Percentiles rank a stretch among this genome's conserved stretches.
Evolutionary conservation across 1,139 yeast genomes (phyloP).

Genomic region (Debaryomycetaceae sp.): DNA sequence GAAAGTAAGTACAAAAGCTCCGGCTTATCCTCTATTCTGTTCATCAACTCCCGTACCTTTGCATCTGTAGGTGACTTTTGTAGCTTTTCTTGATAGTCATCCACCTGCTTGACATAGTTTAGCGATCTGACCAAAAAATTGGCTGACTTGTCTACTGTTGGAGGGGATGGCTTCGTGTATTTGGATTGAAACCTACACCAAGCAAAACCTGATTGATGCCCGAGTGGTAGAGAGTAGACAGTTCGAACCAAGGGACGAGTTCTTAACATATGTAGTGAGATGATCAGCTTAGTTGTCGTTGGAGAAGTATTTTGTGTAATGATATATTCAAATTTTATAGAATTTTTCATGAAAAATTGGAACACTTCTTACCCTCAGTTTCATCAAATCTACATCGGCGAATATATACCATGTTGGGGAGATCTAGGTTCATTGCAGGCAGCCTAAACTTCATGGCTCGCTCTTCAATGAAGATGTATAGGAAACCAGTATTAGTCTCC

Average conservation of each 20-base stretch:
- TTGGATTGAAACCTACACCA: neutral
- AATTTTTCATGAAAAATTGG: neutral
- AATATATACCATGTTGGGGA: slow-evolving; percentile 6
- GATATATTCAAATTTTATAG: neutral
- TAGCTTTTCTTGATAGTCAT: slow-evolving; percentile 18
- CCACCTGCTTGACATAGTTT: slow-evolving; percentile 30
- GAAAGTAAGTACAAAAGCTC: slow-evolving; percentile 31
- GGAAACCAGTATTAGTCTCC: neutral
- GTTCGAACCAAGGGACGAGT: neutral
- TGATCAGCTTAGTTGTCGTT: neutral
- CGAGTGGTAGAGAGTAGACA: neutral
- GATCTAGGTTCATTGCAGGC: slow-evolving; percentile 4
- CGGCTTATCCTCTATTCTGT: slow-evolving; percentile 21
- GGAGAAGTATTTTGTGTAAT: neutral
- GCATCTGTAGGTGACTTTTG: slow-evolving; percentile 14
- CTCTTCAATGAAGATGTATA: neutral
- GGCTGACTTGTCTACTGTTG: slow-evolving; percentile 7
- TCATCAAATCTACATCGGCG: neutral
- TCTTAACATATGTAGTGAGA: neutral
- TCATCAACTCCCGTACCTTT: slow-evolving; percentile 23
- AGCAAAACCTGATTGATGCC: neutral
- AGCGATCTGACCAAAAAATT: slow-evolving; percentile 12
- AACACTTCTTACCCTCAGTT: neutral
- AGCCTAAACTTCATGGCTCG: neutral
- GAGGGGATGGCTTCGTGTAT: slow-evolving; percentile 5